Evolutionary conservation across 208 protist species (phyloP).

Genomic region (Trypanosoma caninum): DNA sequence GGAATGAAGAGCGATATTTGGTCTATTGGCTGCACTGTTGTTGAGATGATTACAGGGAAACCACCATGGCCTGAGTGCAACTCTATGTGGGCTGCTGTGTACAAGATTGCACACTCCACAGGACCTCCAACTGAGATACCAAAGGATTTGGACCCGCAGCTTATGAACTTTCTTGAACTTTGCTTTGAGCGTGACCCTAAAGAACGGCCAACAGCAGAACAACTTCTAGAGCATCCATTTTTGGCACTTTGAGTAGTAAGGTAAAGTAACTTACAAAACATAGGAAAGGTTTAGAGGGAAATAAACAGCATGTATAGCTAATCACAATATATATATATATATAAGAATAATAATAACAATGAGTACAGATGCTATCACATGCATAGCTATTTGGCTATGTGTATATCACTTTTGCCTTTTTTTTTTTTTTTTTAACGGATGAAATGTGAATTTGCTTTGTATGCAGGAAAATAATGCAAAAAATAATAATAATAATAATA

Average conservation of each 20-base stretch:
- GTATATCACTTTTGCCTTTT: no score
- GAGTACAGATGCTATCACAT: no score
- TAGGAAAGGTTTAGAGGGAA: background rate
- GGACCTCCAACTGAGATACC: constrained; percentile 85
- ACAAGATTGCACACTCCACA: constrained; percentile 85
- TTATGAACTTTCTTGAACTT: constrained; percentile 69
- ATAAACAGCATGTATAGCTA: background rate
- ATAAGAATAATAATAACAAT: no score
- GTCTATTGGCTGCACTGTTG: constrained; percentile 92
- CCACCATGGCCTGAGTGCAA: constrained; percentile 90
- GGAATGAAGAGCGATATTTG: constrained; percentile 93
- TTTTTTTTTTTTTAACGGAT: no score
- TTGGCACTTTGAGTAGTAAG: constrained; percentile 29
- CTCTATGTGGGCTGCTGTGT: constrained; percentile 84
- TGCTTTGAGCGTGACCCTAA: constrained; percentile 84
- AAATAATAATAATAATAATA: no score
- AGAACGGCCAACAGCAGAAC: constrained; percentile 53
- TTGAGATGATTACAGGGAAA: constrained; percentile 92
- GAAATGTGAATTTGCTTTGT: no score
- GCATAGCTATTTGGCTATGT: no score
- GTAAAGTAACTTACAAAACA: background rate
- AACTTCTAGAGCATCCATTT: constrained; percentile 74
- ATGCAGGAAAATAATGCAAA: no score
- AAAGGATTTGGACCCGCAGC: constrained; percentile 57
- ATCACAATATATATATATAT: no score